Evolutionary conservation across 2,329 filamentous ascomycete species (phyloP), one percentile per base, ranked within the genome.

Genomic region (Nemania sp.): DNA sequence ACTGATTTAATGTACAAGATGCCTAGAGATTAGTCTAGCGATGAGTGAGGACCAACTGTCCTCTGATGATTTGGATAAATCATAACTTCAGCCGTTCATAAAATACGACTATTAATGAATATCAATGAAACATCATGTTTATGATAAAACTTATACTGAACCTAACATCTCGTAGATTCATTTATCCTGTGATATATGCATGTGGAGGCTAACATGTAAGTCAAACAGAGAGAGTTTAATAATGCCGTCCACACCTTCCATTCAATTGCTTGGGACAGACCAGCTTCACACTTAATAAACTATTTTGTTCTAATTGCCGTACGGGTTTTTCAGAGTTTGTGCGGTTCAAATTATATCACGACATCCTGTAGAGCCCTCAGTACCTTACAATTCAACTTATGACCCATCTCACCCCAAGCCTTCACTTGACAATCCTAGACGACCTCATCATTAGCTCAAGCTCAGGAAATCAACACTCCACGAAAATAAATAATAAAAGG

Each of bases 1-100:
- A 80, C 76, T 12, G 81, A 84, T 61, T 73, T 84, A 42, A 68
- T 83, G 67, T 82, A 81, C 56, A 54, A 40, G 33, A 12, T 47
- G 23, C 24, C 31, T 22, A 22, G n/a, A 12, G 14, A 11, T 3
- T 31, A n/a, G n/a, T n/a, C n/a, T n/a, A n/a, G n/a, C n/a, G n/a
- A n/a, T 11, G 26, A 43, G 6, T 22, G 15, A 47, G 11, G 24
- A 12, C 22, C 6, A 30, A 17, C 46, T 17, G 7, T 24, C n/a
- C 1, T 24, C 40, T 15, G 28, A 9, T 4, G 24, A 33, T 28
- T 20, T 11, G 2, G 23, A 41, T 9, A n/a, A 11, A 14, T 6
- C 15, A 23, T 26, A 17, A 28, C 12, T 9, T 47, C 15, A 31
- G 14, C n/a, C 28, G n/a, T 31, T 12, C n/a, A 14, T 14, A 11